Evolutionary conservation across 2,329 filamentous ascomycete species (phyloP), one percentile per base, ranked within the genome.

Genomic region (Verticillium zaregamsianum): DNA sequence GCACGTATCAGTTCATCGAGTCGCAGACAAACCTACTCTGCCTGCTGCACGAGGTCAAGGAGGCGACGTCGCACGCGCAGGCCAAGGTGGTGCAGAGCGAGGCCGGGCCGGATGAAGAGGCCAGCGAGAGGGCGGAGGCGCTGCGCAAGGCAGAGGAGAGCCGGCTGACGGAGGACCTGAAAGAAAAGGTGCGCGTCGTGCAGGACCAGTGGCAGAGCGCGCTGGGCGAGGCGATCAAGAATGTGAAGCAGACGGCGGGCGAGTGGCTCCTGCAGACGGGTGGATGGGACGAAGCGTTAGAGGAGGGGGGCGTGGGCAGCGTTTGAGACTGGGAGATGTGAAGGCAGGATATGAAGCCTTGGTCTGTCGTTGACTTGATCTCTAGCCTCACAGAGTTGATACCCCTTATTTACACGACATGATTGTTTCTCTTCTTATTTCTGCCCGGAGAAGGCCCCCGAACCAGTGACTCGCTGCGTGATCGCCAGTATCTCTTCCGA

Each of bases 1-100:
- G 90, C 68, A 94, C 92, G 9, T 96, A 97, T 71, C 95, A 98
- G 74, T 98, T 97, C 76, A 97, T 98, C 70, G 95, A 98, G 79
- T 90, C 88, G 7, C 94, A 98, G 79, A 94, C 88, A 33, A 97
- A 97, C 71, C 80, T 97, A 37, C 82, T 97, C 28, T 98, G 94
- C 70, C 80, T 98, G 40, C 77, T 97, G 61, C 95, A 97, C 70
- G 93, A 97, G 75, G 92, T 97, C 59, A 92, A 92, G 71, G 91
- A 91, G 60, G 89, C 89, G 0, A 87, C 91, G 2, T 89, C 91
- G 71, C 82, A 82, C 56, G 90, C 91, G 8, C 87, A 87, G 66
- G 86, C 86, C 59, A 83, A 86, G 65, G 79, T 90, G 20, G 80
- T 90, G 66, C 89, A 92, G 72, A 85, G 86, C 0, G 86, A 92